A percentile compares a stretch with the other conserved stretches of the same genome.
Evolutionary conservation across 306 rosid genomes (phyloP).

Genomic region (Sicyos baderoa): DNA sequence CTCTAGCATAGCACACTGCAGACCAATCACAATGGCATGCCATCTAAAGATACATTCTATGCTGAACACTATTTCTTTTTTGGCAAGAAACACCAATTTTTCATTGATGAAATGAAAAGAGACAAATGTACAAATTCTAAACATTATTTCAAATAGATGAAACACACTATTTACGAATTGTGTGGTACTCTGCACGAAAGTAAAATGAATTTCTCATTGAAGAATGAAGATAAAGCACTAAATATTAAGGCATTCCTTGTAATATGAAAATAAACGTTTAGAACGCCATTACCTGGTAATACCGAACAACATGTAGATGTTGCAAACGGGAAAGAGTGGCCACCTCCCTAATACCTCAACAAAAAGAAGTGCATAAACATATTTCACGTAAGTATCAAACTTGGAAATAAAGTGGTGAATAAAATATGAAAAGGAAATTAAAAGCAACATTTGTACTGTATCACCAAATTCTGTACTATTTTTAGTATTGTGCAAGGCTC

Average conservation of each 20-base stretch:
- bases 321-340: conserved; percentile 97
- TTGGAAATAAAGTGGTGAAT: not conserved
- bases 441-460: not conserved
- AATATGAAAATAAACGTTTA: not conserved
- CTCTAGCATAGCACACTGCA: not conserved
- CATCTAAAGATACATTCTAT: not conserved
- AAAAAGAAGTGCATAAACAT: conserved; percentile 24
- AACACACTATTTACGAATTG: conserved; percentile 4
- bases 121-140: not conserved
- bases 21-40: not conserved
- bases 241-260: not conserved
- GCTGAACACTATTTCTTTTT: not conserved
- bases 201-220: not conserved
- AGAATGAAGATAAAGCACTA: not conserved
- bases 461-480: not conserved
- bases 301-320: conserved; percentile 93
- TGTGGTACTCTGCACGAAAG: conserved; percentile 2
- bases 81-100: too few relatives aligned
- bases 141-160: conserved; percentile 5
- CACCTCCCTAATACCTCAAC: conserved; percentile 68
- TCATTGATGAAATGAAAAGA: too few relatives aligned
- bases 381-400: conserved; percentile 19
- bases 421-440: conserved; percentile 3
- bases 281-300: conserved; percentile 65
- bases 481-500: not conserved